Base-by-base conservation (phyloP, 768 basidiomycete genomes). In the Cystofilobasidium capitatum region DNA sequence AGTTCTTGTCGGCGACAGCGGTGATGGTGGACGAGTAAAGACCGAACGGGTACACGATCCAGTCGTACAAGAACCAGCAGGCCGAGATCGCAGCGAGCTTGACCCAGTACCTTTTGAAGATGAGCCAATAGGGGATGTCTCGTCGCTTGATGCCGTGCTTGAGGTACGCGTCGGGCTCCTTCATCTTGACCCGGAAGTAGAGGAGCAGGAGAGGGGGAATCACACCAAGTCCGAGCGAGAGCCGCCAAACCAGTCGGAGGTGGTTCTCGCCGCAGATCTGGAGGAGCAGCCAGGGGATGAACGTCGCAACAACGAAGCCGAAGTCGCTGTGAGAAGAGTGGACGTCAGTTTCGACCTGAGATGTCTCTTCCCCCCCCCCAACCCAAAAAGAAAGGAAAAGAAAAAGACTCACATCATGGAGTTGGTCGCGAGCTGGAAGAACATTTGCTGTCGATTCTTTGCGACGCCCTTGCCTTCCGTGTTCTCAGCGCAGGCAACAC, bases 191-290 rank as follows among this genome's bases (percentile, higher is more conserved):
- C n/a, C 91, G 89, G 90, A 91, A 93, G 59, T 89, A 72, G 73
- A 93, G 84, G n/a, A 93, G 86, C 10, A 83, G 82, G 16, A 84
- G 71, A 8, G 91, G 91, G 40, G 91, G 91, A 64, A 94, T 74
- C 45, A 86, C 79, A 39, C 91, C 91, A 12, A 94, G 82, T 37
- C 89, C 91, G 13, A 94, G 82, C 26, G 90, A 88, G 51, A 89
- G 72, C 60, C 91, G 85, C 91, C 91, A 94, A 5, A 90, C 87
- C 2, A 87, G 88, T 33, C 87, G 83, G 49, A 93, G 84, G 74
- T 92, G 91, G 69, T 88, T 77, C 47, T 82, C 73, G 37, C 89
- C 88, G 69, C 88, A 91, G 54, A 93, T 93, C 91, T 89, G 91
- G 73, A 84, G 88, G 36, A 91, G 79, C 33, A 93, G 87, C 7